Evolutionary conservation across 2,329 filamentous ascomycete genomes (phyloP), one percentile per base, ranked within the genome.

Genomic region (Apiospora pterosperma): DNA sequence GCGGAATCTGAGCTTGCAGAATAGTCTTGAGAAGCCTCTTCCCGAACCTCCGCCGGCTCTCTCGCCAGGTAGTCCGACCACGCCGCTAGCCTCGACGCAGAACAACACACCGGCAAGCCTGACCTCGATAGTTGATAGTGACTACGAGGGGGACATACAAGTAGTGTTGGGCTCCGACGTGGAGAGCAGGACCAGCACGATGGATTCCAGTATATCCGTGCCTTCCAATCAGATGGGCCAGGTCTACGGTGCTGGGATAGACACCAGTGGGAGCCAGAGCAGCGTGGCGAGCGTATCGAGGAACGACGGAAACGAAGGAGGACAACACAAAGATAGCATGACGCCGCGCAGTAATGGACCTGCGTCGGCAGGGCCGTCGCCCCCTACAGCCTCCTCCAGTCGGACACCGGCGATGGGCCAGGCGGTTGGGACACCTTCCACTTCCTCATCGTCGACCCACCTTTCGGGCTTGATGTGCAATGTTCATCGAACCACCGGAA

Each of bases 401-500:
- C 75, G 76, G 38, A 72, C 75, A 4, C 76, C 81, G 16, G 73
- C 74, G 14, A 73, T 77, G 16, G 73, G 80, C 12, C 64, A 76
- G 4, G 72, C 74, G 12, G 74, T 79, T 16, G 84, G 81, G 2
- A 81, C 81, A 7, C 77, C 83, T 11, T 76, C 80, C n/a, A 73
- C 73, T 58, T 78, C 80, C 2, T 80, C 81, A 0, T 81, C 83
- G 1, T 86, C 85, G 0, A 80, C 86, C 7, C 88, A 90, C 72
- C 77, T 90, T 12, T 90, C 88, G 0, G 88, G 88, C 0, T 75
- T 90, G 63, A 89, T 90, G 87, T 90, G 88, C 73, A 90, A 90
- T 73, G 88, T 90, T n/a, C 87, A 90, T 71, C 82, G 94, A 68
- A 98, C 96, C 1, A 98, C 95, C 0, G 96, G 96, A 39, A 89